phyloP scores from a whole-genome alignment of 345 rosid species.

The Linum tenue region DNA sequence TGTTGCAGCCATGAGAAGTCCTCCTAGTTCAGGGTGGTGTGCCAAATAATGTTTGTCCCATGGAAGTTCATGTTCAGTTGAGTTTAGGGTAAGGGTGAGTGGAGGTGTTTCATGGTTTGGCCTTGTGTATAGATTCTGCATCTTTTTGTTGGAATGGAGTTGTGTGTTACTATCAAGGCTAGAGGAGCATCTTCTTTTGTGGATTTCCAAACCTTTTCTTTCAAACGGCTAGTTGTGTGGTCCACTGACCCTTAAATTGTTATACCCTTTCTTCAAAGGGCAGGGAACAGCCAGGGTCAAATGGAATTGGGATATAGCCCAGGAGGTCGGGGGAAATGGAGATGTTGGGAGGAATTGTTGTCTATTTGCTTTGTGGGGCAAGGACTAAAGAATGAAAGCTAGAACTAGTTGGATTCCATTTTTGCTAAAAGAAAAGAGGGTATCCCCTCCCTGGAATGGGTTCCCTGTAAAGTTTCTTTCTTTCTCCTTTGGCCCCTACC shows the following conservation, averaged over 20 bases:
- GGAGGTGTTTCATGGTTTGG: background rate
- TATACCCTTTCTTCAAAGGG: background rate
- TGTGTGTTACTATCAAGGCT: background rate
- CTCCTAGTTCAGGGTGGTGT: background rate
- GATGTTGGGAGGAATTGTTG: no score
- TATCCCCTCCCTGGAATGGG: no score
- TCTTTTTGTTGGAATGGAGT: background rate
- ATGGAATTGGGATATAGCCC: no score
- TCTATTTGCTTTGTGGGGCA: no score
- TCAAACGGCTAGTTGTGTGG: background rate
- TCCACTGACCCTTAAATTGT: no score
- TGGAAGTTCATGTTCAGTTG: background rate
- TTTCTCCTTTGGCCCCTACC: no score
- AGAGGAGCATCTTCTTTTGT: no score
- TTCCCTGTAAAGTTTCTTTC: no score
- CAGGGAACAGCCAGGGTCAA: background rate
- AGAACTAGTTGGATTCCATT: no score
- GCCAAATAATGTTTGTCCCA: background rate
- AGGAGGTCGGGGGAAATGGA: no score
- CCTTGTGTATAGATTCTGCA: constrained; percentile 3
- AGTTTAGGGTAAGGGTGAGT: background rate
- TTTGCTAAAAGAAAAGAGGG: no score
- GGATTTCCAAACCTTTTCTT: background rate
- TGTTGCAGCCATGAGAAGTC: background rate
- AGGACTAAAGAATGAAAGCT: no score